Base-by-base conservation (phyloP, 2,329 filamentous ascomycete species). In the Fusarium coffeatum region DNA sequence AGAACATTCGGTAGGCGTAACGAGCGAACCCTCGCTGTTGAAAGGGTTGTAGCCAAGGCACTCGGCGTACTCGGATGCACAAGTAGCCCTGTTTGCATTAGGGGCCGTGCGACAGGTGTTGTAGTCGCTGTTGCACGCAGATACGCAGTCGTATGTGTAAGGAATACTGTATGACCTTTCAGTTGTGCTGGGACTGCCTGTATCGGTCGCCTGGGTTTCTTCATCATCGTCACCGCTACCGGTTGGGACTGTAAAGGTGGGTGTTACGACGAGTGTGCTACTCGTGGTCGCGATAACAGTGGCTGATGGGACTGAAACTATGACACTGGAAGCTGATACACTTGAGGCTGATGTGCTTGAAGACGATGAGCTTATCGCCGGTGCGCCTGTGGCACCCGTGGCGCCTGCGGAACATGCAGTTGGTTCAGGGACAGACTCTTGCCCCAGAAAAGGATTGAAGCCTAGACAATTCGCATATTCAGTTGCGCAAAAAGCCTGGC, bases 31-130 rank as follows among this genome's bases (percentile, higher is more conserved):
- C 3, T 37, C 48, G 22, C 32, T 20, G 5, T 46, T 12, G 28
- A 65, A 65, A 11, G 62, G 62, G 18, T 64, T 65, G 12, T 65
- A 59, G 0, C 60, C 62, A 6, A 65, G 53, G 11, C 62, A 65
- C 4, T 42, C 16, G 18, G 62, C 59, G 4, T 48, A 65, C 23
- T 51, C 8, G 2, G 53, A 46, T 3, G 62, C 62, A 30, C 62
- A 65, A 6, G 18, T 47, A 8, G 62, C 23, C 23, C 46, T 51
- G 16, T 65, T 65, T 15, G 62, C 62, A 3, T 16, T 20, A 1
- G 46, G 27, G 7, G 32, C 15, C 10, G 45, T 64, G 5, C 62
- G 62, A 8, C 62, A 65, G 2, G 11, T 30, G 13, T 47, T 37
- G 16, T 65, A 65, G 9, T 25, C 22, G 2, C 41, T 30, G 12